Evolutionary conservation across 2,329 filamentous ascomycete species (phyloP).

Genomic region (Venturia carpophila): DNA sequence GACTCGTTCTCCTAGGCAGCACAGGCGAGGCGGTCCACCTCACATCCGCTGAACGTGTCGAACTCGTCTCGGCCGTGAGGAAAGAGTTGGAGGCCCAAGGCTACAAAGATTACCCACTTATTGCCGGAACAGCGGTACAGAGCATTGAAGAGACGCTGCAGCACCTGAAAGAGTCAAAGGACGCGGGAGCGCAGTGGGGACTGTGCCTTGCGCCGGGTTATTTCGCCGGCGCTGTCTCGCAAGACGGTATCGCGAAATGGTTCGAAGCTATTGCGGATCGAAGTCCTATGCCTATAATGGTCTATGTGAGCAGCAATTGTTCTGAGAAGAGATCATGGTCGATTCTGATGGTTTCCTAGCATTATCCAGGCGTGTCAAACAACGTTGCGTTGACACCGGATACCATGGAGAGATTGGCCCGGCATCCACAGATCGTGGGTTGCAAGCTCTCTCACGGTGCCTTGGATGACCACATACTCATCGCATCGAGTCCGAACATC

Average conservation of each 20-base stretch:
- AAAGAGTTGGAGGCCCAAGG: slow-evolving; percentile 49
- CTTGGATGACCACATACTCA: slow-evolving; percentile 55
- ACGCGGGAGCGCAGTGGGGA: slow-evolving; percentile 54
- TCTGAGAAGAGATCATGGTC: slow-evolving; percentile 17
- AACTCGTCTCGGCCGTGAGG: slow-evolving; percentile 49
- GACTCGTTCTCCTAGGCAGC: slow-evolving; percentile 55
- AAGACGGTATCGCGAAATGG: slow-evolving; percentile 54
- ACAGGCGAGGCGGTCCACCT: slow-evolving; percentile 59
- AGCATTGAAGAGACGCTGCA: slow-evolving; percentile 54
- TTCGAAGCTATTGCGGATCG: slow-evolving; percentile 53
- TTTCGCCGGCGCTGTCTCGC: slow-evolving; percentile 52
- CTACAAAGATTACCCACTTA: slow-evolving; percentile 52
- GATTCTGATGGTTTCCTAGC: slow-evolving; percentile 40
- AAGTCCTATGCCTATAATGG: slow-evolving; percentile 52
- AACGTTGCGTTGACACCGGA: slow-evolving; percentile 51
- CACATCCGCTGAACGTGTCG: slow-evolving; percentile 48
- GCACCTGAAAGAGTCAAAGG: slow-evolving; percentile 47
- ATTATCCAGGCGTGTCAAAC: slow-evolving; percentile 62
- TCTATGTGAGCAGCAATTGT: slow-evolving; percentile 36
- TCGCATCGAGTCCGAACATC: slow-evolving; percentile 52
- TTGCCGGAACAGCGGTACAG: slow-evolving; percentile 55
- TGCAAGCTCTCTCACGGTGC: slow-evolving; percentile 63
- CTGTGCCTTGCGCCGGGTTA: slow-evolving; percentile 58
- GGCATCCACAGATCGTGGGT: slow-evolving; percentile 59
- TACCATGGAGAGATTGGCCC: slow-evolving; percentile 51